Conservation (phyloP, 768 basidiomycete species). For the Termitomyces sp. region DNA sequence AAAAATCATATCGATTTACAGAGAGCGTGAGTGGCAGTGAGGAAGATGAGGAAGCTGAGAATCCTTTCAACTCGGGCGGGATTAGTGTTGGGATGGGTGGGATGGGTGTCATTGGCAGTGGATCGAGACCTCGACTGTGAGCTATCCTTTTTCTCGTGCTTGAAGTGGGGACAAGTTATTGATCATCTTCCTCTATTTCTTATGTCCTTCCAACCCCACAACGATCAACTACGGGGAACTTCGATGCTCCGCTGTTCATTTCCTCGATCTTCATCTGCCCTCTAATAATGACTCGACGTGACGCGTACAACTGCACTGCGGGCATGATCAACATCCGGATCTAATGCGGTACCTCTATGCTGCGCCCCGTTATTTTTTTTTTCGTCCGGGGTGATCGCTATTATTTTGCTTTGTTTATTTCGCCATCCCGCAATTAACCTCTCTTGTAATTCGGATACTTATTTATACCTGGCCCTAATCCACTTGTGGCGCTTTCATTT, state of each 20-base stretch:
- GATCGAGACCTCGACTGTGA: slow-evolving; percentile 33
- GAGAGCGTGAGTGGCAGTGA: slow-evolving; percentile 31
- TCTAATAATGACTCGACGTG: neutral
- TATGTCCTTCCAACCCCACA: slow-evolving; percentile 1
- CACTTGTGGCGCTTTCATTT: neutral
- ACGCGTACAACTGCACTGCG: neutral
- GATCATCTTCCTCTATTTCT: slow-evolving; percentile 9
- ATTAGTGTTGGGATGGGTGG: slow-evolving; percentile 45
- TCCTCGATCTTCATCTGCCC: neutral
- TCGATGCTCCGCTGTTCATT: neutral
- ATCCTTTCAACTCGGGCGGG: slow-evolving; percentile 22
- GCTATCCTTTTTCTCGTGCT: slow-evolving; percentile 14
- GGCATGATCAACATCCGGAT: neutral
- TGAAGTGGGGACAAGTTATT: slow-evolving; percentile 7
- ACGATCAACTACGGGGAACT: neutral
- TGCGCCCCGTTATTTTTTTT: too few relatives aligned
- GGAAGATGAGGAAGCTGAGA: slow-evolving; percentile 32
- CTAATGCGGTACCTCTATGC: too few relatives aligned
- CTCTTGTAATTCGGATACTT: neutral
- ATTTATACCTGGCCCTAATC: neutral
- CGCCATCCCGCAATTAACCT: too few relatives aligned
- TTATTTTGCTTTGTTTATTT: neutral
- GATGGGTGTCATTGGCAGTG: slow-evolving; percentile 31
- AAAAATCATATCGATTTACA: slow-evolving; percentile 12
- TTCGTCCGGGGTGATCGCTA: neutral